phyloP scores from a whole-genome alignment of 257 asterid species.

The Dorcoceras hygrometricum region DNA sequence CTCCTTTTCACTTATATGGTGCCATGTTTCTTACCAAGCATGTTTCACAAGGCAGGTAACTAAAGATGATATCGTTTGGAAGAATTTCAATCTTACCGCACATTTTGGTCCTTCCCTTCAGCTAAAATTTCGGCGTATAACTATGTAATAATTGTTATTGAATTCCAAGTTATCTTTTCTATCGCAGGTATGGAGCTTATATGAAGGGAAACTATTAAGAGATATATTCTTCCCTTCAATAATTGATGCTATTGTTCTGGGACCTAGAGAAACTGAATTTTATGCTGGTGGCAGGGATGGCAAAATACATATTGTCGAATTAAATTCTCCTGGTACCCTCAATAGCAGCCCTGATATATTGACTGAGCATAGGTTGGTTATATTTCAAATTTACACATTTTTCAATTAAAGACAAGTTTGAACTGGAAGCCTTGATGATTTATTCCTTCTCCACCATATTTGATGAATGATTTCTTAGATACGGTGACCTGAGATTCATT shows the following conservation, averaged over 20 bases:
- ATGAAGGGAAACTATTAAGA: slow-evolving; percentile 59
- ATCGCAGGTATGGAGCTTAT: slow-evolving; percentile 81
- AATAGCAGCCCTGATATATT: slow-evolving; percentile 55
- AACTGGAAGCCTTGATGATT: not conserved
- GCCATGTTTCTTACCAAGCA: not conserved
- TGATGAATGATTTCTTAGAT: too few relatives aligned
- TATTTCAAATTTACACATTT: too few relatives aligned
- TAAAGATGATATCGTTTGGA: slow-evolving; percentile 4
- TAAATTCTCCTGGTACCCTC: slow-evolving; percentile 53
- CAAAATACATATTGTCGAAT: slow-evolving; percentile 70
- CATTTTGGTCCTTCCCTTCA: slow-evolving; percentile 5
- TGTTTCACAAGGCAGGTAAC: too few relatives aligned
- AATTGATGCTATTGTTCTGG: slow-evolving; percentile 78
- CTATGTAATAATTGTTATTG: slow-evolving; percentile 5
- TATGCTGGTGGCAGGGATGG: slow-evolving; percentile 98
- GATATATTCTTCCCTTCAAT: slow-evolving; percentile 71
- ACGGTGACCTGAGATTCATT: too few relatives aligned
- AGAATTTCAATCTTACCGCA: not conserved
- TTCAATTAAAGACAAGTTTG: too few relatives aligned
- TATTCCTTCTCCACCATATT: too few relatives aligned
- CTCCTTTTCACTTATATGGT: slow-evolving; percentile 9
- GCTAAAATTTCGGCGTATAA: not conserved
- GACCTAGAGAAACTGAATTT: slow-evolving; percentile 74
- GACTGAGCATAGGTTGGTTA: slow-evolving; percentile 71
- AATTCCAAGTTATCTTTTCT: slow-evolving; percentile 7